Evolutionary conservation across 2,329 filamentous ascomycete genomes (phyloP).

Genomic region (Colletotrichum destructivum): DNA sequence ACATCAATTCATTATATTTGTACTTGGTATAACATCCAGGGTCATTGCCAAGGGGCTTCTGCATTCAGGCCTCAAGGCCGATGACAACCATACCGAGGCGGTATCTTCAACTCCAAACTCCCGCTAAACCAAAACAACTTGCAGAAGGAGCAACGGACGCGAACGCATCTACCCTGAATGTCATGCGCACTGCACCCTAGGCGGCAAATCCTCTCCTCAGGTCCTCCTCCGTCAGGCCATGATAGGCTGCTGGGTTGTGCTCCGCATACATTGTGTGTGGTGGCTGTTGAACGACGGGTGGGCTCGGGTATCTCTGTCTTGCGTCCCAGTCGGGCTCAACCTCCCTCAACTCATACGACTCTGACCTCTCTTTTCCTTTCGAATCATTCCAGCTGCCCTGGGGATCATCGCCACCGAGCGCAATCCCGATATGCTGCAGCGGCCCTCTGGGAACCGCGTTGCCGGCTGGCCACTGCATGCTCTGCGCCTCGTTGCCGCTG

Average conservation of each 20-base stretch:
- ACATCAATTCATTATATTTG: background rate
- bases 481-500: constrained; percentile 57
- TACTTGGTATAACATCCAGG: background rate
- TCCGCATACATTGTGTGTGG: constrained; percentile 52
- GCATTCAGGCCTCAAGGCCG: background rate
- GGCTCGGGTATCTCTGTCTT: constrained; percentile 46
- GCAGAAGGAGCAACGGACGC: constrained; percentile 1
- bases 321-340: constrained; percentile 56
- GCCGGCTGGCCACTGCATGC: constrained; percentile 55
- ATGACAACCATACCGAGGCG: background rate
- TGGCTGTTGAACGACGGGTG: constrained; percentile 63
- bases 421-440: constrained; percentile 58
- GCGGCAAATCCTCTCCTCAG: constrained; percentile 26
- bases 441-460: constrained; percentile 30
- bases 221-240: constrained; percentile 44
- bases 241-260: constrained; percentile 43
- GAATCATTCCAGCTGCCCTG: constrained; percentile 47
- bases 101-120: constrained; percentile 38
- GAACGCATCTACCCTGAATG: background rate
- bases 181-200: background rate
- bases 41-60: background rate
- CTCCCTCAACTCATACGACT: constrained; percentile 66
- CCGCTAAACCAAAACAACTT: constrained; percentile 25
- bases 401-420: constrained; percentile 57
- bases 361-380: constrained; percentile 61